Evolutionary conservation across 768 basidiomycete species (phyloP), one percentile per base, ranked within the genome.

Genomic region (Trametes coccinea): DNA sequence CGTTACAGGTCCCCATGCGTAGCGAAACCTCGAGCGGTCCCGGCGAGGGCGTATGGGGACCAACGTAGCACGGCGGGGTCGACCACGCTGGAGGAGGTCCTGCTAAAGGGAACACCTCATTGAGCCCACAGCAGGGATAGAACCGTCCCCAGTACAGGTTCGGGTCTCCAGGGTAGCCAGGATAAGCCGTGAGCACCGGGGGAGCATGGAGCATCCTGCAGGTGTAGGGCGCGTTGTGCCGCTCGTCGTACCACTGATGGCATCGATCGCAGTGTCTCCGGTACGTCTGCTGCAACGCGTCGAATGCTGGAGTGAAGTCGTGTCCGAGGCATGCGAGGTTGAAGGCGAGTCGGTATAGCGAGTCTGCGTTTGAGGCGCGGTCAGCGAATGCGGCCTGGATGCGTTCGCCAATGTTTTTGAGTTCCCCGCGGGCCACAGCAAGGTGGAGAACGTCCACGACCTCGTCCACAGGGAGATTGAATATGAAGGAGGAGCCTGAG

Each of bases 371-470:
- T 16, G 39, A n/a, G 17, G n/a, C 30, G 3, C 17, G 51, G 51
- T 34, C 33, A n/a, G 39, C 37, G 52, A 61, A 46, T 10, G 62
- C 62, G 41, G 52, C 50, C 16, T 56, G 52, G 45, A 63, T 49
- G 52, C 53, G 46, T 40, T 63, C 53, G 9, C 45, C 51, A 29
- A 66, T 16, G 56, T 61, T 52, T 47, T 60, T 50, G 39, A 66
- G 60, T 37, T 61, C 65, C 52, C 65, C 65, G 41, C 53, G 65
- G 59, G 59, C 60, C 6, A 48, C 44, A 46, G 65, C 61, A 13
- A 61, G 39, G 37, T 50, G 62, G 17, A 63, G 56, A 45, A 55
- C 30, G n/a, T 59, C 57, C 31, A 46, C 55, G 11, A 49, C 27
- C 40, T 48, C 48, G 29, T 29, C 48, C 34, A 11, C 31, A 40